Evolutionary conservation across 2,329 filamentous ascomycete genomes (phyloP).

Genomic region (Cladophialophora exuberans): DNA sequence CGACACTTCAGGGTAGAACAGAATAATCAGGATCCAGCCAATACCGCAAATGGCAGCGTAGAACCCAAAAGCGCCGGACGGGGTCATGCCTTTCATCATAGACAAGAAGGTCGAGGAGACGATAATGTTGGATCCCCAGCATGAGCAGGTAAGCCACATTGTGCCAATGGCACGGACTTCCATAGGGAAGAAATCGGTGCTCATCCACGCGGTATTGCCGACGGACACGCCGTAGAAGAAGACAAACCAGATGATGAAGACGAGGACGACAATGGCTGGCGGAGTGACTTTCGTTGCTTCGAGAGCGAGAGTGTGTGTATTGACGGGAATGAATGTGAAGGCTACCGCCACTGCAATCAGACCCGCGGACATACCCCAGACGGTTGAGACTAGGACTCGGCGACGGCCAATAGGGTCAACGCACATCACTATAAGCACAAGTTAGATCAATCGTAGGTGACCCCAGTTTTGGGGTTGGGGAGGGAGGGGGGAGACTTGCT

Average conservation of each 20-base stretch:
- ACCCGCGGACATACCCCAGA: slow-evolving; percentile 80
- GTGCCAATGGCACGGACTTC: slow-evolving; percentile 65
- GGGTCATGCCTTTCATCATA: slow-evolving; percentile 76
- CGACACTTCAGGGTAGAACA: slow-evolving; percentile 82
- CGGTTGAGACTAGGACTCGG: slow-evolving; percentile 76
- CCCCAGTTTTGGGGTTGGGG: too few species aligned
- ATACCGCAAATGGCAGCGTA: slow-evolving; percentile 72
- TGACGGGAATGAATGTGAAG: slow-evolving; percentile 64
- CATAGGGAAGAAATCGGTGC: slow-evolving; percentile 83
- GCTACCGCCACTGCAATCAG: slow-evolving; percentile 72
- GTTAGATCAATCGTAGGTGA: too few species aligned
- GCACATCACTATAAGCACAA: slow-evolving; percentile 40
- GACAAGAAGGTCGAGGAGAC: slow-evolving; percentile 86
- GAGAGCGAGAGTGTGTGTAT: slow-evolving; percentile 26
- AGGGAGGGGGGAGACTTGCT: slow-evolving; percentile 23
- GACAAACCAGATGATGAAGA: slow-evolving; percentile 80
- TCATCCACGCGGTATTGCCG: slow-evolving; percentile 93
- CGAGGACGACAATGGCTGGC: slow-evolving; percentile 63
- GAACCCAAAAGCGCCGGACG: slow-evolving; percentile 74
- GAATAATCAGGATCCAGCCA: slow-evolving; percentile 71
- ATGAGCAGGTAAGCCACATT: slow-evolving; percentile 70
- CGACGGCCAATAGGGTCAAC: slow-evolving; percentile 81
- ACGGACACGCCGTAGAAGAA: slow-evolving; percentile 82
- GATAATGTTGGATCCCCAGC: slow-evolving; percentile 87
- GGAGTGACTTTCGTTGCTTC: slow-evolving; percentile 31